Evolutionary conservation across 371 early-diverging fungal species (phyloP).

Genomic region (Mortierella sp.): DNA sequence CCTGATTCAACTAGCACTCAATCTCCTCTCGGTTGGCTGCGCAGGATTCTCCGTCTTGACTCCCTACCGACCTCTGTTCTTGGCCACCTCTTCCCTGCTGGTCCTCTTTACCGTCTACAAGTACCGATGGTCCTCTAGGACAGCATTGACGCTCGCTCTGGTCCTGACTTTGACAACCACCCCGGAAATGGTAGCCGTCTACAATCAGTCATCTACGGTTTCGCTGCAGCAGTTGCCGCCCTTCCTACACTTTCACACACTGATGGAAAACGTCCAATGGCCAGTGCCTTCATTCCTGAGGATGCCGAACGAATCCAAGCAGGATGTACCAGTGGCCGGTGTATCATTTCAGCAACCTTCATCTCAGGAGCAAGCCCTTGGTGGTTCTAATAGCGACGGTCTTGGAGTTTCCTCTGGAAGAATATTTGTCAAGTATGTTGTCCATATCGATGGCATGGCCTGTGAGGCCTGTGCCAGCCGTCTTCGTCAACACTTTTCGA

Average conservation of each 20-base stretch:
- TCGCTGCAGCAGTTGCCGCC: neutral
- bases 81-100: slow-evolving; percentile 43
- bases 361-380: neutral
- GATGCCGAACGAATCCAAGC: neutral
- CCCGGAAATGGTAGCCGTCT: slow-evolving; percentile 58
- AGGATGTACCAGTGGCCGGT: neutral
- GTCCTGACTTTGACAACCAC: slow-evolving; percentile 49
- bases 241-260: neutral
- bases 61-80: slow-evolving; percentile 59
- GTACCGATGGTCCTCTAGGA: slow-evolving; percentile 31
- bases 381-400: neutral
- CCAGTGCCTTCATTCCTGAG: neutral
- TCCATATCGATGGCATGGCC: slow-evolving; percentile 61
- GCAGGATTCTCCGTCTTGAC: slow-evolving; percentile 70
- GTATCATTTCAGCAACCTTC: neutral
- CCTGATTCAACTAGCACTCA: slow-evolving; percentile 66
- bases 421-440: slow-evolving; percentile 41
- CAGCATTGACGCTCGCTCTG: slow-evolving; percentile 22
- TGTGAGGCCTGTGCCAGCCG: slow-evolving; percentile 68
- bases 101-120: slow-evolving; percentile 43
- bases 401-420: neutral
- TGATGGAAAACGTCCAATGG: neutral
- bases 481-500: slow-evolving; percentile 56
- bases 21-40: slow-evolving; percentile 66
- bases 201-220: slow-evolving; percentile 31